A percentile compares a stretch with the other conserved stretches of the same genome.
phyloP scores from a whole-genome alignment of 495 filamentous ascomycete species.

The Daldinia grandis region DNA sequence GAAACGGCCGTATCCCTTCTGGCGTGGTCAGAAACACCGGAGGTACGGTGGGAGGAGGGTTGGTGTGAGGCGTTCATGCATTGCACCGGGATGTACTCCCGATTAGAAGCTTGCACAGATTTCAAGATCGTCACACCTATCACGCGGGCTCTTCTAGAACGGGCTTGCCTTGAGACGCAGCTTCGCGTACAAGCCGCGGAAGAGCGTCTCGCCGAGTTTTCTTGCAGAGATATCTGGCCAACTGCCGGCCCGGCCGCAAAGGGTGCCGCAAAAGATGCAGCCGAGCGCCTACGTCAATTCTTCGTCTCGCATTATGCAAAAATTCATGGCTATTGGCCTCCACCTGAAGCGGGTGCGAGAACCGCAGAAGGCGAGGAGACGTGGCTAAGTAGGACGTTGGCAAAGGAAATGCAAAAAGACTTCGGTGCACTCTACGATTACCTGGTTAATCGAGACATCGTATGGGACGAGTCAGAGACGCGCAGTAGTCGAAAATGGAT shows the following conservation, averaged over 20 bases:
- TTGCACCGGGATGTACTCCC: slow-evolving; percentile 69
- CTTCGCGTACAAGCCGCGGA: slow-evolving; percentile 69
- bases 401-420: slow-evolving; percentile 67
- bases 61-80: slow-evolving; percentile 76
- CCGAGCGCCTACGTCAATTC: slow-evolving; percentile 65
- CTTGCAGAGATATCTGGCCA: slow-evolving; percentile 72
- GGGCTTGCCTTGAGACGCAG: slow-evolving; percentile 68
- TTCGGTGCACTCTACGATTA: slow-evolving; percentile 77
- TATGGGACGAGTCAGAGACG: slow-evolving; percentile 68
- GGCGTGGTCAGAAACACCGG: slow-evolving; percentile 67
- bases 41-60: slow-evolving; percentile 69
- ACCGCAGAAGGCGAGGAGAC: slow-evolving; percentile 58
- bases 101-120: slow-evolving; percentile 63
- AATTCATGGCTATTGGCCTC: slow-evolving; percentile 66
- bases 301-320: slow-evolving; percentile 62
- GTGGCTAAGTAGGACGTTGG: slow-evolving; percentile 69
- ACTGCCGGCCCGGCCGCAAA: slow-evolving; percentile 39
- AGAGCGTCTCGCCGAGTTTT: slow-evolving; percentile 64
- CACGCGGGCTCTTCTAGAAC: slow-evolving; percentile 69
- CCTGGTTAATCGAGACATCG: slow-evolving; percentile 72
- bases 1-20: slow-evolving; percentile 68
- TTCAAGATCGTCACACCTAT: slow-evolving; percentile 67
- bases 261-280: slow-evolving; percentile 56
- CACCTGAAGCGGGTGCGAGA: slow-evolving; percentile 49
- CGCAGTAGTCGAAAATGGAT: slow-evolving; percentile 66